phyloP scores from a whole-genome alignment of 164 flowering plant genomes.

The Stephania cephalantha region DNA sequence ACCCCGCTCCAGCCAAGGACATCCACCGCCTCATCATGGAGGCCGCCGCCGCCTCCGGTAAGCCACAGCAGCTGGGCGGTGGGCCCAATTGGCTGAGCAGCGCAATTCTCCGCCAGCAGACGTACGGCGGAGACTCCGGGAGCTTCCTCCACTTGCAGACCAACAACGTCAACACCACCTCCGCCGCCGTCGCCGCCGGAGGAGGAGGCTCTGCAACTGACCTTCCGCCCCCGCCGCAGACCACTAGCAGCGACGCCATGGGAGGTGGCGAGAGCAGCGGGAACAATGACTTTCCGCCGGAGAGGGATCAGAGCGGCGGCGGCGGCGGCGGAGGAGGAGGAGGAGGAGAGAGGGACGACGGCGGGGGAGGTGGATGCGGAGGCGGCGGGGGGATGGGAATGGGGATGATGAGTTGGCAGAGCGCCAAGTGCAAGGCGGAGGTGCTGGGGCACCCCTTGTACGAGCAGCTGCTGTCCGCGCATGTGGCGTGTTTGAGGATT shows the following conservation, averaged over 20 bases:
- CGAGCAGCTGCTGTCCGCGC: constrained; percentile 77
- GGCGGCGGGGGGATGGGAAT: neutral
- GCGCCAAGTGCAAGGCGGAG: constrained; percentile 49
- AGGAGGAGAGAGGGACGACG: neutral
- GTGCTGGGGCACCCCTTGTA: constrained; percentile 64
- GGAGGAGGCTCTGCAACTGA: no score
- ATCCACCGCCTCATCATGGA: neutral
- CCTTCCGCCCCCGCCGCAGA: neutral
- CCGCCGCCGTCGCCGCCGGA: neutral
- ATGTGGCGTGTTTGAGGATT: constrained; percentile 69
- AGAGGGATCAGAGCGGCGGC: neutral
- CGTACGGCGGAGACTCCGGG: constrained; percentile 19
- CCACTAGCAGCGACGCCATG: neutral
- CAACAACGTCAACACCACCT: constrained; percentile 19
- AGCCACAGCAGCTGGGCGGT: constrained; percentile 14
- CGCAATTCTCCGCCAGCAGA: constrained; percentile 43
- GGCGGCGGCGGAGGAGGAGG: neutral
- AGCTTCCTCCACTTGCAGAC: constrained; percentile 47
- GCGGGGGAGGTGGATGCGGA: neutral
- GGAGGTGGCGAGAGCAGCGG: neutral
- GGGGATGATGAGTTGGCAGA: neutral
- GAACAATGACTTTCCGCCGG: neutral
- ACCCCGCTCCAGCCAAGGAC: neutral
- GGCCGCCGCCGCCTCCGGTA: constrained; percentile 1
- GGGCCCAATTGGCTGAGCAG: constrained; percentile 45